These are phyloP conservation scores for Allium fistulosum DNA, from an alignment of 106 monocot genomes.

Conservation along the genomic window DNA sequence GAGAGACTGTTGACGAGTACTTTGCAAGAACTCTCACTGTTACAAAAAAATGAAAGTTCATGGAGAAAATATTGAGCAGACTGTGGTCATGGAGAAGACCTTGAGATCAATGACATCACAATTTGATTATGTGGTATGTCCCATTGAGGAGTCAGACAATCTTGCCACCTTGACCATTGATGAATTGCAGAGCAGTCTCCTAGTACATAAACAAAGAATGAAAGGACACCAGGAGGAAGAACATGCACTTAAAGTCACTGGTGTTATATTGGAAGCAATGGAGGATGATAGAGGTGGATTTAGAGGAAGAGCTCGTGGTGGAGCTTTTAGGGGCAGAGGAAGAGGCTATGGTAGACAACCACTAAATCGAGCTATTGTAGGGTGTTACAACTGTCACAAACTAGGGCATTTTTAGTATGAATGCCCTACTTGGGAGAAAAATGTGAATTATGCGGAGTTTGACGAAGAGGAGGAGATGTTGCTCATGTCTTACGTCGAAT, in stretches of 20 bases:
- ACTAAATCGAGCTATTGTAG: neutral
- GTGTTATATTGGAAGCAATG: too few species aligned
- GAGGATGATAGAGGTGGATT: too few species aligned
- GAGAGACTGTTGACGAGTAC: too few species aligned
- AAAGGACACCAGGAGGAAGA: neutral
- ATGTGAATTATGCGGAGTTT: neutral
- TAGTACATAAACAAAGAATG: neutral
- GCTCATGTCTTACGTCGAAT: neutral
- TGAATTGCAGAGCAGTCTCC: neutral
- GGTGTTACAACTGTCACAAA: neutral
- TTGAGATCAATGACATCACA: neutral
- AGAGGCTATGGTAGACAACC: neutral
- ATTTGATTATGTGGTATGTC: neutral
- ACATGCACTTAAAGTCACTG: neutral
- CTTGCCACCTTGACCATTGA: neutral
- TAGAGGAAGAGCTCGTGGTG: neutral
- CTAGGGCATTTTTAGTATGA: neutral
- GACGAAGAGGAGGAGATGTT: neutral
- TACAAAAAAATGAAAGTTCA: neutral
- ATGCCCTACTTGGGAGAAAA: slow-evolving; percentile 4
- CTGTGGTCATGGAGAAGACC: neutral
- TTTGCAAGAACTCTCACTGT: too few species aligned
- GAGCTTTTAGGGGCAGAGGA: neutral
- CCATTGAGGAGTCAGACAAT: neutral
- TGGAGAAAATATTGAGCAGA: neutral